Evolutionary conservation across 345 rosid genomes (phyloP), one percentile per base, ranked within the genome.

Genomic region (Murraya paniculata): DNA sequence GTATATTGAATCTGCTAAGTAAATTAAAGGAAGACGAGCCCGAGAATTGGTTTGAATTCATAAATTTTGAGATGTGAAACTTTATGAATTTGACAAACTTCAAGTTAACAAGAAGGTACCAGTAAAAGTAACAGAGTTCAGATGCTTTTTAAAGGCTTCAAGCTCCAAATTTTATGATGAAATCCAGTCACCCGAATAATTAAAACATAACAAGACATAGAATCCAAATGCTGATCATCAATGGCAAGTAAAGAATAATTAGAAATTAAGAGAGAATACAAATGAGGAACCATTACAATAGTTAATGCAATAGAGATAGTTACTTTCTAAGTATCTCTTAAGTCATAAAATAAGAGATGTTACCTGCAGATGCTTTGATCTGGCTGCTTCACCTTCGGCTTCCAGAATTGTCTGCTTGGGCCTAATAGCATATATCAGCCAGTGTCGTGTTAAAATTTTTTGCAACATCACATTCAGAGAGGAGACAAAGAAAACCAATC

Each of bases 401-500:
- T 96, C 99, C 85, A 96, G 83, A 83, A 96, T 89, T 27, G 99
- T 96, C 87, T 91, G 98, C 90, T 91, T 96, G 50, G 98, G 99
- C 82, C 99, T 96, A 85, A 78, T 6, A 55, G 53, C 39, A 85
- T 13, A 84, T 31, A 81, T 84, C 78, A 84, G 36, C 22, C 74
- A 84, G 78, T 68, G 35, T 71, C 50, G 9, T 22, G 55, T 78
- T 57, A 81, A 77, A 64, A n/a, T 58, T 77, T 56, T 75, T 56
- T 58, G 45, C 56, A 58, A 58, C 6, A 22, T 72, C 13, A 50
- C 21, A 69, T 33, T 62, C 50, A 48, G 4, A 22, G 16, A n/a
- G 33, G 13, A 41, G 57, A 25, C n/a, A 22, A 72, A 76, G 45
- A 61, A 56, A 24, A 38, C 2, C 4, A 3, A 13, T 9, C 27